Evolutionary conservation across 441 rosid species (phyloP), one percentile per base, ranked within the genome.

Genomic region (Pelargonium citronellum): DNA sequence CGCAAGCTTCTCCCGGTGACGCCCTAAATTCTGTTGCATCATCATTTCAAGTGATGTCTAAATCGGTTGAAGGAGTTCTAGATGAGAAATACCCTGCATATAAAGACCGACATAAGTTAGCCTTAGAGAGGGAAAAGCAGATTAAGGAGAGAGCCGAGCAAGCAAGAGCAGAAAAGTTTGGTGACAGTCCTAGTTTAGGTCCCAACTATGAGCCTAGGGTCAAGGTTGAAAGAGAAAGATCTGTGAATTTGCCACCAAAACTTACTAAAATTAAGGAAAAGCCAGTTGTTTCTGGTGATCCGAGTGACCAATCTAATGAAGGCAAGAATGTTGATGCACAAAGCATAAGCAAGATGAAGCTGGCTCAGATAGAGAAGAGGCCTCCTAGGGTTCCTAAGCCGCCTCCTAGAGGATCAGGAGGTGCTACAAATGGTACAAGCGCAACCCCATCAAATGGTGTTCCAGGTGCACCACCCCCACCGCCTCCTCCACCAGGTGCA

Each of bases 61-160:
- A 89, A 77, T 90, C 97, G 0, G 91, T 87, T 69, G 91, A 86
- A 11, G 87, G 90, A 72, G 90, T 86, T 67, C 67, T 85, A 73
- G 86, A 84, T 69, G 97, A 90, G 77, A 95, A 95, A 72, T 91
- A 90, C 79, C 97, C 97, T 1, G 96, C 92, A 47, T 91, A 87
- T 61, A 90, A 89, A 78, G 99, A 91, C 76, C 81, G 99, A 68
- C 99, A 95, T 75, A 91, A 85, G 82, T 72, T 95, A 76, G 96
- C 96, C 41, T 75, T 87, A 67, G 99, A 91, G 79, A 85, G 96
- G 77, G 99, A 95, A 88, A 87, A 89, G 80, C 82, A 80, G 13
- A 86, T 91, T 66, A 95, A 91, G 83, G 85, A 84, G 75, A 90
- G 79, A 75, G 96, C 97, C 0, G 92, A 87, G 71, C 75, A 85